Percentiles rank a stretch among this genome's conserved stretches.
Conservation (phyloP, 2,329 filamentous ascomycete genomes). For the Trichoderma lentiforme region DNA sequence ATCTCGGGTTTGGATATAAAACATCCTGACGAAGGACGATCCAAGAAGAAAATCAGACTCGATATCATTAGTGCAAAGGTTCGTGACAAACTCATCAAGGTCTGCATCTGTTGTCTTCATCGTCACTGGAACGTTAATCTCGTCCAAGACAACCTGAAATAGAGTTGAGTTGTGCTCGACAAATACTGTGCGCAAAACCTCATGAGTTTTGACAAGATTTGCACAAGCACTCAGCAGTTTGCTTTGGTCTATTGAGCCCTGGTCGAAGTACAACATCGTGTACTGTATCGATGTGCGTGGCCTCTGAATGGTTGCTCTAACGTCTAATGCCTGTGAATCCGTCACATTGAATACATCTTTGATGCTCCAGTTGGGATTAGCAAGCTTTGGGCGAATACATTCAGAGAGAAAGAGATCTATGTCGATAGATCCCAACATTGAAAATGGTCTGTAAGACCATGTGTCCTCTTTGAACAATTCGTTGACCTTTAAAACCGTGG, state of each 20-base stretch:
- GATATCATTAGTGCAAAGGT: neutral
- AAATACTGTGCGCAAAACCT: conserved; percentile 29
- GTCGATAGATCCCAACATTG: conserved; percentile 20
- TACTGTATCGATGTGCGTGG: conserved; percentile 28
- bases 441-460: conserved; percentile 24
- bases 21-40: neutral
- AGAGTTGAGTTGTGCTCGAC: conserved; percentile 19
- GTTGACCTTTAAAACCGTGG: conserved; percentile 21
- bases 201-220: conserved; percentile 24
- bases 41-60: neutral
- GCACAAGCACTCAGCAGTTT: conserved; percentile 24
- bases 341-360: conserved; percentile 25
- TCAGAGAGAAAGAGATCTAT: conserved; percentile 22
- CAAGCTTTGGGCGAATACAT: conserved; percentile 21
- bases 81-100: neutral
- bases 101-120: neutral
- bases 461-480: neutral
- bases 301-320: conserved; percentile 23
- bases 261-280: conserved; percentile 29
- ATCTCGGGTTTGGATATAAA: neutral
- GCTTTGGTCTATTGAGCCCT: conserved; percentile 22
- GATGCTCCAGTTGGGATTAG: conserved; percentile 23
- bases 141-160: conserved; percentile 25
- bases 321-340: conserved; percentile 24
- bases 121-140: conserved; percentile 21